A percentile compares a stretch with the other conserved stretches of the same genome.
Evolutionary conservation across 257 asterid species (phyloP).

Genomic region (Primulina huaijiensis): DNA sequence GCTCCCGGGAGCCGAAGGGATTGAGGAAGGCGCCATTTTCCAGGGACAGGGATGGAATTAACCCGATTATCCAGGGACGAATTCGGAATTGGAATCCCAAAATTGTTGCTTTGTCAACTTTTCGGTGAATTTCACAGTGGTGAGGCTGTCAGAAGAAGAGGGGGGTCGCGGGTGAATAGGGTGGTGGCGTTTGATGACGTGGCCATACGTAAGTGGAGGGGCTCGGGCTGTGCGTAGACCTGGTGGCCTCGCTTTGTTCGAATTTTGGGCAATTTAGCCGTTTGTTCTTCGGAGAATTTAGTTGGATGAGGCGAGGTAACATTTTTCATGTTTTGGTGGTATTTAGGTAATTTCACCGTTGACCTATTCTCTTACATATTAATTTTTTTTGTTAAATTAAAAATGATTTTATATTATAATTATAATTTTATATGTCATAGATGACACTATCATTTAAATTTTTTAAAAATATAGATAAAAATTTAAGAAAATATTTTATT

Average conservation of each 20-base stretch:
- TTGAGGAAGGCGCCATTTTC: constrained; percentile 30
- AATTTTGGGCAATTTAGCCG: constrained; percentile 18
- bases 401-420: too few relatives aligned
- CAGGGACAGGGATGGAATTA: constrained; percentile 24
- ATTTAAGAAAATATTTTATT: too few relatives aligned
- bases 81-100: constrained; percentile 26
- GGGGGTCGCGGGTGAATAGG: constrained; percentile 30
- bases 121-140: constrained; percentile 10
- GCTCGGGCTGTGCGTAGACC: constrained; percentile 19
- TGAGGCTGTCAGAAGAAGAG: constrained; percentile 18
- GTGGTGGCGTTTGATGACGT: constrained; percentile 34
- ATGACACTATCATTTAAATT: too few relatives aligned
- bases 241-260: constrained; percentile 17
- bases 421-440: too few relatives aligned
- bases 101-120: not conserved
- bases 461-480: too few relatives aligned
- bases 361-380: not conserved
- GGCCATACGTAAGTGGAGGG: constrained; percentile 28
- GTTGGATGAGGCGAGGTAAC: not conserved
- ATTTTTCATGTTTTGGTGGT: not conserved
- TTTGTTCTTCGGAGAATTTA: not conserved
- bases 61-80: constrained; percentile 27
- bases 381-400: too few relatives aligned
- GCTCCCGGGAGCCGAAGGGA: constrained; percentile 30
- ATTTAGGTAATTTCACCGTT: not conserved